Percentiles rank a stretch among this genome's conserved stretches.
phyloP scores from a whole-genome alignment of 306 rosid species.

The Quercus mongolica region DNA sequence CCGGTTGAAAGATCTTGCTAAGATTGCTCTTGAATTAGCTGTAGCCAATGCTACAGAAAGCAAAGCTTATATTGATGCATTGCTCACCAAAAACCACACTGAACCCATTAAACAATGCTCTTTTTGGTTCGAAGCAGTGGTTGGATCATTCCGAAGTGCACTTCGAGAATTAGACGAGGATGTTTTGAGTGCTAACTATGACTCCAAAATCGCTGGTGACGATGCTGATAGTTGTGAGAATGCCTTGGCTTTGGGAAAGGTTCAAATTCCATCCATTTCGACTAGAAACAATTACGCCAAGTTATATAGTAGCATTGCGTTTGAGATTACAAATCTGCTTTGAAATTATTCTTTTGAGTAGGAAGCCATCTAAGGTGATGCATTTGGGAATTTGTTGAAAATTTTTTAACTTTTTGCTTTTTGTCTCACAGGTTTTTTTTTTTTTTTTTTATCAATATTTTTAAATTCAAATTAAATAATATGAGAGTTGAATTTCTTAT shows the following conservation, averaged over 20 bases:
- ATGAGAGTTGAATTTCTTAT: too few relatives aligned
- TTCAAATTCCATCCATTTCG: background rate
- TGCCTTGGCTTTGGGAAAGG: background rate
- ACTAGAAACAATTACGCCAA: background rate
- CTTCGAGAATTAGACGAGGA: background rate
- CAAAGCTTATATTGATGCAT: background rate
- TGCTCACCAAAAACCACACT: background rate
- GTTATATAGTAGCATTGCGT: slow-evolving; percentile 1
- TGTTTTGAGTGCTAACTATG: slow-evolving; percentile 9
- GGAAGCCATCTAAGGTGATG: too few relatives aligned
- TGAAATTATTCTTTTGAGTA: background rate
- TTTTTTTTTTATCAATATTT: too few relatives aligned
- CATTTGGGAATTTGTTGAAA: too few relatives aligned
- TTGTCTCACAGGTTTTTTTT: too few relatives aligned
- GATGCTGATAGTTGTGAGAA: background rate
- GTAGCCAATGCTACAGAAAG: background rate
- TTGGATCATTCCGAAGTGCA: background rate
- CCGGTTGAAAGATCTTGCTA: background rate
- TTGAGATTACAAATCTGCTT: background rate
- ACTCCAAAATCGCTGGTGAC: background rate
- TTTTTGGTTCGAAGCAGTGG: background rate
- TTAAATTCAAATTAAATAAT: too few relatives aligned
- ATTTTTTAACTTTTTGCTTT: too few relatives aligned
- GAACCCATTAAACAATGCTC: slow-evolving; percentile 2
- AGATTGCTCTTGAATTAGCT: slow-evolving; percentile 1